These are phyloP conservation scores for Dothideomycetidae sp. DNA, from an alignment of 2,329 filamentous ascomycete genomes.

Conservation along the genomic window DNA sequence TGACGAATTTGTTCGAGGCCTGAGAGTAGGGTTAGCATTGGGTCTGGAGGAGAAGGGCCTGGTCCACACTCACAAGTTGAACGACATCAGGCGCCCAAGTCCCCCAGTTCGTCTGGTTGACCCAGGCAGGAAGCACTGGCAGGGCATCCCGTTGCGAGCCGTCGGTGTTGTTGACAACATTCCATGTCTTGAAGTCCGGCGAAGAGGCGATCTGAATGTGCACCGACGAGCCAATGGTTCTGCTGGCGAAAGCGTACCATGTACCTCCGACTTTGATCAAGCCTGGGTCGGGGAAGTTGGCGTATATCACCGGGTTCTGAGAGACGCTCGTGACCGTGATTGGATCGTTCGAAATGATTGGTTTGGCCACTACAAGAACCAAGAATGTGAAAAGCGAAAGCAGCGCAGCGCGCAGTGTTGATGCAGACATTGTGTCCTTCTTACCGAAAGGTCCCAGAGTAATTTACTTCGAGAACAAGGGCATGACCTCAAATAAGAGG, in stretches of 20 bases:
- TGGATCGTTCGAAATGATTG: too few species aligned
- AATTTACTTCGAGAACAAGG: too few species aligned
- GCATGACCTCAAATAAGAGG: too few species aligned
- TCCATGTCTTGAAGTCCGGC: conserved; percentile 34
- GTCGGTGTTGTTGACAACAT: conserved; percentile 29
- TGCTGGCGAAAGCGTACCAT: conserved; percentile 42
- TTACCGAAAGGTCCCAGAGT: too few species aligned
- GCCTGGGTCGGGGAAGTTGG: conserved; percentile 30
- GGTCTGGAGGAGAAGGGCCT: background rate
- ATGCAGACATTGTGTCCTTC: too few species aligned
- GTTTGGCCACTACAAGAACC: too few species aligned
- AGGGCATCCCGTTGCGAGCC: conserved; percentile 36
- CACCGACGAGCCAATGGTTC: conserved; percentile 29
- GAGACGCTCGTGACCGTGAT: background rate
- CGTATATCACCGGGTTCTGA: conserved; percentile 6
- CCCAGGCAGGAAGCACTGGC: conserved; percentile 40
- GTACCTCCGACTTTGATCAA: conserved; percentile 36
- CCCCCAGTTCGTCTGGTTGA: conserved; percentile 31
- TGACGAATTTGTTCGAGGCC: conserved; percentile 15
- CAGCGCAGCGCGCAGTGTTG: too few species aligned
- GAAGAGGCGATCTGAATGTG: conserved; percentile 42
- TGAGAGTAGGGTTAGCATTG: conserved; percentile 10
- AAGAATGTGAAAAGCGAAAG: too few species aligned
- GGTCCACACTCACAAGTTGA: conserved; percentile 23
- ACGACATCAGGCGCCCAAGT: conserved; percentile 51